phyloP scores from a whole-genome alignment of 2,329 filamentous ascomycete genomes.

The Arthrobotrys megalospora region DNA sequence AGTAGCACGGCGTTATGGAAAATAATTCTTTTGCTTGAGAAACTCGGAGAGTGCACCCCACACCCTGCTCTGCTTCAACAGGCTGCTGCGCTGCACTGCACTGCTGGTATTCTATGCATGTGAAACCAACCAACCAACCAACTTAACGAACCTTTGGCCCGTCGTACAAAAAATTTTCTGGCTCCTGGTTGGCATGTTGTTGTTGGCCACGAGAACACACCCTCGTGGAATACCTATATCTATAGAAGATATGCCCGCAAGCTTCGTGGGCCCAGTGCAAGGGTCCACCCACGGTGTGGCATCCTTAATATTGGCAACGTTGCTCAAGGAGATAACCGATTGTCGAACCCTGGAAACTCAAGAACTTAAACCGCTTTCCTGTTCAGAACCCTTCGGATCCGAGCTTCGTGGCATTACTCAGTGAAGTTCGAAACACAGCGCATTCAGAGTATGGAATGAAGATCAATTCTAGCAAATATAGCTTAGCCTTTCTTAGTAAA shows the following conservation, averaged over 20 bases:
- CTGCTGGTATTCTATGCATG: conserved; percentile 19
- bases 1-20: conserved; percentile 44
- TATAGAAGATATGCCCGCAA: conserved; percentile 2
- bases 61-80: background rate
- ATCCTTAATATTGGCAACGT: conserved; percentile 22
- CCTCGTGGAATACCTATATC: conserved; percentile 14
- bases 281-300: conserved; percentile 1
- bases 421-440: background rate
- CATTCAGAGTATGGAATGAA: conserved; percentile 17
- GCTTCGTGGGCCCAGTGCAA: conserved; percentile 2
- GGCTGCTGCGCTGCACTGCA: conserved; percentile 14
- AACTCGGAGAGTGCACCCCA: background rate
- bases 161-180: conserved; percentile 40
- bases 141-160: conserved; percentile 16
- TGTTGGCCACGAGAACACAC: conserved; percentile 39
- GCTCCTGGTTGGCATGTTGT: conserved; percentile 10
- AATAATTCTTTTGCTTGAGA: conserved; percentile 30
- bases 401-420: background rate
- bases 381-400: background rate
- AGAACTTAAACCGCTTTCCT: background rate
- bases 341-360: background rate
- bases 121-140: conserved; percentile 48
- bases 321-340: conserved; percentile 13
- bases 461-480: conserved; percentile 14
- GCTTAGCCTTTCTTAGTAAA: conserved; percentile 1